Evolutionary conservation across 164 flowering plant species (phyloP), one percentile per base, ranked within the genome.

Genomic region (Brasenia schreberi): DNA sequence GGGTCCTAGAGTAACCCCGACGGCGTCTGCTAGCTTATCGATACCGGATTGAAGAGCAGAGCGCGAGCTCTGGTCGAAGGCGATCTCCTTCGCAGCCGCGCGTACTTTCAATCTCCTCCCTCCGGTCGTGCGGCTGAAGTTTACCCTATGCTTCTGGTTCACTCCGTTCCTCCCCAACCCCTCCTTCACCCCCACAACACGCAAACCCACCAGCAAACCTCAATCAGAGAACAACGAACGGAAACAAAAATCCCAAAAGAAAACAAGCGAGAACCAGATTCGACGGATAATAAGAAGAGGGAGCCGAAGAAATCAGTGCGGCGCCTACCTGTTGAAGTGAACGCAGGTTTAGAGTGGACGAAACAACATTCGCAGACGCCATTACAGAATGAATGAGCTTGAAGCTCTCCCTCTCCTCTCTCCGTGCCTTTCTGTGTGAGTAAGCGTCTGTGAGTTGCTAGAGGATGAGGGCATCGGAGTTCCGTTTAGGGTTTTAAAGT

Each of bases 1-100:
- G 18, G 99, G 99, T 65, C 99, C 99, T 66, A 94, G 95, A 63
- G 97, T 94, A 43, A 94, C 88, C 0, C 92, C 99, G 6, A 94
- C 99, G 58, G 90, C 93, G 77, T 94, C 96, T 5, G 96, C 90
- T 63, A 94, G 93, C 78, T 92, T 95, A 74, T 95, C 97, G 63
- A 95, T 92, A 44, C 99, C 99, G 58, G 84, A 71, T 80, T 94
- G 99, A 43, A 94, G 80, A 1, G 92, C 88, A 0, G 78, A 10
- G 73, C 99, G 86, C 0, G 99, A 91, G 0, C 69, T 66, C 81
- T 94, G 95, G 73, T 89, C 99, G 71, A 91, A 94, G 0, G 96
- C 95, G 68, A 94, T 91, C 7, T 88, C 92, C 76, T 94, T 94
- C 0, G 93, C 96, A 45, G 68, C 59, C 43, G 96, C 97, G 59